phyloP scores from a whole-genome alignment of 805 yeast species.

The Naumovozyma dairenensis region DNA sequence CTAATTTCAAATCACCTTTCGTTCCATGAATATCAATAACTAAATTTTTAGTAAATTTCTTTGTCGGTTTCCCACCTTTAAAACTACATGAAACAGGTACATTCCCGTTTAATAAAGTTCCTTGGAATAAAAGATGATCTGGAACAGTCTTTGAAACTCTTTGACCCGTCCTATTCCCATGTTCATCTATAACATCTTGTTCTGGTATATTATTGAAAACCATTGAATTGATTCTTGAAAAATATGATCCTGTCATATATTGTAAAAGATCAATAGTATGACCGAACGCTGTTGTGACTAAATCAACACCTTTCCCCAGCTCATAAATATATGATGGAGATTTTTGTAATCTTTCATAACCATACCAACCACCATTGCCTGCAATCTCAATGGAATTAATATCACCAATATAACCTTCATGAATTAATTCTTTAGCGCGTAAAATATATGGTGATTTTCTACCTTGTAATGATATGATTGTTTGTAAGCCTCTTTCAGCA shows the following conservation, averaged over 20 bases:
- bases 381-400: conserved; percentile 26
- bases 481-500: conserved; percentile 19
- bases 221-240: conserved; percentile 21
- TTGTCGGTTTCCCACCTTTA: conserved; percentile 27
- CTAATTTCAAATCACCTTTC: conserved; percentile 26
- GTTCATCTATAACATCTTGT: conserved; percentile 22
- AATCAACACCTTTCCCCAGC: conserved; percentile 20
- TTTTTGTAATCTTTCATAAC: conserved; percentile 22
- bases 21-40: conserved; percentile 29
- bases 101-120: conserved; percentile 19
- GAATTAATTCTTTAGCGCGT: conserved; percentile 24
- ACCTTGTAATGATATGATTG: conserved; percentile 25
- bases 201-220: conserved; percentile 23
- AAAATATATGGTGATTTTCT: conserved; percentile 25
- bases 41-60: conserved; percentile 26
- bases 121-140: conserved; percentile 26
- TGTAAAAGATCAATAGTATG: conserved; percentile 26
- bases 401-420: conserved; percentile 24
- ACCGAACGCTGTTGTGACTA: conserved; percentile 24
- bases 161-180: conserved; percentile 15
- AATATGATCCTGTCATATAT: conserved; percentile 25
- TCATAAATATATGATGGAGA: conserved; percentile 22
- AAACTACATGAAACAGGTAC: conserved; percentile 25
- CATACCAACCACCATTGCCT: conserved; percentile 28
- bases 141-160: conserved; percentile 21